Percentiles rank a stretch among this genome's conserved stretches.
phyloP scores from a whole-genome alignment of 345 rosid species.

The Populus deltoides region DNA sequence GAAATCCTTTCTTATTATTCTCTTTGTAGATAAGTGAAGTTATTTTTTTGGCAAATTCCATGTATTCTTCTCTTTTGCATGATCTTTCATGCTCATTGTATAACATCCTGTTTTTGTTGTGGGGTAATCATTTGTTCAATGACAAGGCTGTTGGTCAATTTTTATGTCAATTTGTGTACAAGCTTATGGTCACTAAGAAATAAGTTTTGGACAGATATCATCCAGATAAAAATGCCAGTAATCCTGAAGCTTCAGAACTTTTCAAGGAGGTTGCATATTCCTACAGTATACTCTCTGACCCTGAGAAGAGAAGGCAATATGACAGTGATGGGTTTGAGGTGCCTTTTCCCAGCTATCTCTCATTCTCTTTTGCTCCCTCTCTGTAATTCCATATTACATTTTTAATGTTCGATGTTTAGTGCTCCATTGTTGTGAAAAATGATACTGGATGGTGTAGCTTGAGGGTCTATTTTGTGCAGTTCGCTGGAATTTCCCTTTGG shows the following conservation, averaged over 20 bases:
- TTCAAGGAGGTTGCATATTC: slow-evolving; percentile 99
- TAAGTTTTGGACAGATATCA: slow-evolving; percentile 61
- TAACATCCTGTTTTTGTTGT: not conserved
- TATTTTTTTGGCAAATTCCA: not conserved
- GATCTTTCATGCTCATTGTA: not conserved
- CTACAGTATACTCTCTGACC: slow-evolving; percentile 92
- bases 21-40: not conserved
- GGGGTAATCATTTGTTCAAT: not conserved
- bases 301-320: slow-evolving; percentile 96
- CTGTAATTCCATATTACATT: not conserved
- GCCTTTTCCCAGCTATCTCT: slow-evolving; percentile 4
- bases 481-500: not conserved
- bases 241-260: slow-evolving; percentile 93
- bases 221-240: slow-evolving; percentile 93
- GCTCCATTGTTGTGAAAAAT: not conserved
- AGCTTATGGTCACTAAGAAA: not conserved
- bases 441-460: not conserved
- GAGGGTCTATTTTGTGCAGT: not conserved
- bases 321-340: slow-evolving; percentile 98
- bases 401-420: not conserved
- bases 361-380: not conserved
- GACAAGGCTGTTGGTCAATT: not conserved
- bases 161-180: not conserved
- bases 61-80: not conserved
- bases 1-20: not conserved